Evolutionary conservation across 2,329 filamentous ascomycete species (phyloP).

Genomic region (Aspergillus aculeatinus): DNA sequence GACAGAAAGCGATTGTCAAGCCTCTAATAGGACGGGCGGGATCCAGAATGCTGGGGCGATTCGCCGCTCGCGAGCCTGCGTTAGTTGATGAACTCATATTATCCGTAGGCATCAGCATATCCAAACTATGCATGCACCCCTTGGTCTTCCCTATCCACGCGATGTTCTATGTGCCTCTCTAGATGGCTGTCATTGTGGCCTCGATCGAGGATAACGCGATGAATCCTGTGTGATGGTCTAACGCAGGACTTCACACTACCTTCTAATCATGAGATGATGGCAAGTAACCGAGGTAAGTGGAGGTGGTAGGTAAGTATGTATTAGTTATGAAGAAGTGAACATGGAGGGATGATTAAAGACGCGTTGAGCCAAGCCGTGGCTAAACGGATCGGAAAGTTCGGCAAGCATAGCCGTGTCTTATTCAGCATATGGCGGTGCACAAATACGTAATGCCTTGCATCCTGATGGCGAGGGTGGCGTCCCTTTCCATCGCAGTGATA

Average conservation of each 20-base stretch:
- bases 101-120: neutral
- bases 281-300: neutral
- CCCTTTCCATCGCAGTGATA: neutral
- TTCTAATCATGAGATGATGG: neutral
- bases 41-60: slow-evolving; percentile 23
- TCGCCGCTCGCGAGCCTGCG: slow-evolving; percentile 1
- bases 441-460: slow-evolving; percentile 7
- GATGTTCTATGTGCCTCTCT: neutral
- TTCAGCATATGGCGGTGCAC: slow-evolving; percentile 7
- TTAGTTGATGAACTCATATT: neutral
- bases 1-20: slow-evolving; percentile 45
- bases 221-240: neutral
- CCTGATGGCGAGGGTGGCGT: neutral
- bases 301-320: neutral
- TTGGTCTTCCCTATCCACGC: neutral
- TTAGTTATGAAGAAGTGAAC: neutral
- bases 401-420: slow-evolving; percentile 11
- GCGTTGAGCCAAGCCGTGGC: slow-evolving; percentile 4
- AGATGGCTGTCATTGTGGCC: neutral
- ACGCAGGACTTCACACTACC: neutral
- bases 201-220: neutral
- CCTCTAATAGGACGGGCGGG: slow-evolving; percentile 33
- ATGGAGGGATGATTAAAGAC: neutral
- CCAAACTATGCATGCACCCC: neutral
- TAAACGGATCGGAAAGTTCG: slow-evolving; percentile 10